phyloP scores from a whole-genome alignment of 2,329 filamentous ascomycete species.

The Nothomitra cinnamomea region DNA sequence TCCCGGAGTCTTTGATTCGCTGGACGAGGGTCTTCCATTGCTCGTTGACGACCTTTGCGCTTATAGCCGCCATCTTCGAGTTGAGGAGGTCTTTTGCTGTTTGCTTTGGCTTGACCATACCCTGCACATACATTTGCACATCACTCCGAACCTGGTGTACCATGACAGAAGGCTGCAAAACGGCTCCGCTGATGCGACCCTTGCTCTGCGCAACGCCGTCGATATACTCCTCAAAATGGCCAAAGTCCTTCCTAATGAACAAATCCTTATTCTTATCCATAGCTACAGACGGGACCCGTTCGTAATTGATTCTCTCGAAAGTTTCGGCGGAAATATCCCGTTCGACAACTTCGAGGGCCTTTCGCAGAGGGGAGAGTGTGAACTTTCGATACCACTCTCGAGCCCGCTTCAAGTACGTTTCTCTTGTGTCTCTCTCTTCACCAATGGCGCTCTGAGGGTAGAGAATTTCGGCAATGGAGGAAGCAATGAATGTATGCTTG shows the following conservation, averaged over 20 bases:
- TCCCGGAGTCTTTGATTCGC: slow-evolving; percentile 37
- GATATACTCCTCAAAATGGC: slow-evolving; percentile 33
- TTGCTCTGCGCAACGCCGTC: slow-evolving; percentile 30
- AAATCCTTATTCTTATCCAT: slow-evolving; percentile 35
- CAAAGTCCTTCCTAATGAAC: slow-evolving; percentile 34
- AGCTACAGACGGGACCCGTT: slow-evolving; percentile 37
- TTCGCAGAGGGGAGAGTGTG: slow-evolving; percentile 31
- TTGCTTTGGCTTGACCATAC: slow-evolving; percentile 5
- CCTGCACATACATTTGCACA: neutral
- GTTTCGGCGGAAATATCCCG: slow-evolving; percentile 30
- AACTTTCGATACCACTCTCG: slow-evolving; percentile 36
- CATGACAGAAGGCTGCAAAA: slow-evolving; percentile 34
- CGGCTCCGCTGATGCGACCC: slow-evolving; percentile 36
- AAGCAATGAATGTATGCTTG: slow-evolving; percentile 38
- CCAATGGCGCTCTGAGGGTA: slow-evolving; percentile 24
- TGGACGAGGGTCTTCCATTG: slow-evolving; percentile 43
- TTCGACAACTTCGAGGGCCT: slow-evolving; percentile 36
- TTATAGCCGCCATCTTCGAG: slow-evolving; percentile 18
- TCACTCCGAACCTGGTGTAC: slow-evolving; percentile 19
- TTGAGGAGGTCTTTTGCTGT: slow-evolving; percentile 14
- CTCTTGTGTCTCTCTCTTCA: slow-evolving; percentile 23
- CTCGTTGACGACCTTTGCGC: slow-evolving; percentile 25
- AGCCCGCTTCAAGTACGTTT: slow-evolving; percentile 35
- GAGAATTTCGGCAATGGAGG: slow-evolving; percentile 39
- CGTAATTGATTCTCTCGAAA: slow-evolving; percentile 36